phyloP scores from a whole-genome alignment of 768 basidiomycete genomes.

The Pleurotus eryngii region DNA sequence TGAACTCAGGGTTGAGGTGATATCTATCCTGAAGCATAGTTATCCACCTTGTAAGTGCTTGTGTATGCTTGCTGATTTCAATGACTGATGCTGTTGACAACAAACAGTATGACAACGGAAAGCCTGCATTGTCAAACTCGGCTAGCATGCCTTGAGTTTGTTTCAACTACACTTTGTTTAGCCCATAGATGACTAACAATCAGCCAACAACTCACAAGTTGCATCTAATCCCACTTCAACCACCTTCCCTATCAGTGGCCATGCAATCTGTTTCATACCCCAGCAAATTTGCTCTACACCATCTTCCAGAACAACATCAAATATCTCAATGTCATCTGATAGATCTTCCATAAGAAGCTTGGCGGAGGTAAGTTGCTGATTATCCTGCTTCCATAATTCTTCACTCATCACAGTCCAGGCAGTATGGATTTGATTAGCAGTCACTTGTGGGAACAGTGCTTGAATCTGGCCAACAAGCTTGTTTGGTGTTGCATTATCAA shows the following conservation, averaged over 20 bases:
- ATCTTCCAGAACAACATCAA: constrained; percentile 12
- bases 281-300: constrained; percentile 22
- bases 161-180: constrained; percentile 13
- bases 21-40: constrained; percentile 10
- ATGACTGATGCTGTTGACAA: constrained; percentile 17
- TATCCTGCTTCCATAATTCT: constrained; percentile 18
- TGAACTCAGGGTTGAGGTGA: constrained; percentile 10
- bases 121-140: constrained; percentile 21
- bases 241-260: constrained; percentile 11
- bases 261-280: constrained; percentile 16
- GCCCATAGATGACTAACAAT: not conserved
- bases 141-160: constrained; percentile 21
- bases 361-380: constrained; percentile 21
- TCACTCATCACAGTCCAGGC: constrained; percentile 26
- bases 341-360: constrained; percentile 17
- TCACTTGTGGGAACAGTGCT: constrained; percentile 24
- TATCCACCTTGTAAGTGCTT: constrained; percentile 15
- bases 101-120: constrained; percentile 21
- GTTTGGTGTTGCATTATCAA: constrained; percentile 20
- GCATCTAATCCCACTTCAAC: constrained; percentile 18
- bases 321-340: constrained; percentile 19
- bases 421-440: constrained; percentile 19
- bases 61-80: constrained; percentile 14
- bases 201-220: constrained; percentile 15
- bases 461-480: constrained; percentile 29